These are phyloP conservation scores for Podaxis rugospora DNA, from an alignment of 768 basidiomycete genomes.

Conservation along the genomic window DNA sequence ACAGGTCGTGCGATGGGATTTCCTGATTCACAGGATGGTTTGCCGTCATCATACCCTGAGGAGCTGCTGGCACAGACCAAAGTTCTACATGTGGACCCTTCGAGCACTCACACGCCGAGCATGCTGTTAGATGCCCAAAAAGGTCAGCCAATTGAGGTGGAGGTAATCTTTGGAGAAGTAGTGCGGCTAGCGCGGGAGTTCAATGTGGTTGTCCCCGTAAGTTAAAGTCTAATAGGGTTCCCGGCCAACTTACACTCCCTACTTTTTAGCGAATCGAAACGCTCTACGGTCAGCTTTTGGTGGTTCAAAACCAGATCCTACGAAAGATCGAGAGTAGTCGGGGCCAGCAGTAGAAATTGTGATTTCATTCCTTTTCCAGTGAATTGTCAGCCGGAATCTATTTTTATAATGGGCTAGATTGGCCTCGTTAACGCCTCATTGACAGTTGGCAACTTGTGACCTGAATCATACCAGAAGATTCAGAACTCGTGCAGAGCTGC, in stretches of 20 bases:
- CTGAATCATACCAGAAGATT: not conserved
- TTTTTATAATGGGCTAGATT: not conserved
- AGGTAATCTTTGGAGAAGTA: conserved; percentile 61
- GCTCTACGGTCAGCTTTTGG: conserved; percentile 51
- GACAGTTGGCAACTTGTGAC: not conserved
- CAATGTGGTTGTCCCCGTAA: conserved; percentile 46
- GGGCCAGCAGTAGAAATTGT: not conserved
- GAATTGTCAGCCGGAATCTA: not conserved
- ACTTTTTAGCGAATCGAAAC: conserved; percentile 50
- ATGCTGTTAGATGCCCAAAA: conserved; percentile 58
- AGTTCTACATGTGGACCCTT: conserved; percentile 33
- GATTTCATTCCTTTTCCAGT: not conserved
- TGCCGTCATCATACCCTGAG: conserved; percentile 40
- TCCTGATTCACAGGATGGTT: conserved; percentile 37
- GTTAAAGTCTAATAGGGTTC: conserved; percentile 15
- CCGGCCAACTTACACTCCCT: not conserved
- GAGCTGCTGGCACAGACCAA: conserved; percentile 34
- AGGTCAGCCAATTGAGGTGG: conserved; percentile 60
- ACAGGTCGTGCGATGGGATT: conserved; percentile 44
- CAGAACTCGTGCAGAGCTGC: no score
- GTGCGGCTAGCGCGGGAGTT: conserved; percentile 45
- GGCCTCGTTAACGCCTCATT: not conserved
- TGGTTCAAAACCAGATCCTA: conserved; percentile 61
- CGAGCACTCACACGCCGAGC: conserved; percentile 47
- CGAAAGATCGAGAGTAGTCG: conserved; percentile 22